Evolutionary conservation across 2,329 filamentous ascomycete species (phyloP).

Genomic region (Aspergillus tamarii): DNA sequence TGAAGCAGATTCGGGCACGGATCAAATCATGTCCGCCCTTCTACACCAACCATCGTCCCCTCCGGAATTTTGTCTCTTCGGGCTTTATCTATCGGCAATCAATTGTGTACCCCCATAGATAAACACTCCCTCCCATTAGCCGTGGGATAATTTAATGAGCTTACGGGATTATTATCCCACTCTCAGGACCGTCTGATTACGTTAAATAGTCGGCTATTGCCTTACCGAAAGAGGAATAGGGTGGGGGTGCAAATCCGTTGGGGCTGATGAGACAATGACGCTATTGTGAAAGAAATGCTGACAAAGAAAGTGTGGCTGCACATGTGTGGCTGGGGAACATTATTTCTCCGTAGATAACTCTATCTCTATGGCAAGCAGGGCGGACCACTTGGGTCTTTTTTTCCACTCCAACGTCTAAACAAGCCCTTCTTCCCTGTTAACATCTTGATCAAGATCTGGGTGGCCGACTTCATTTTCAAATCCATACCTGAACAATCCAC

Average conservation of each 20-base stretch:
- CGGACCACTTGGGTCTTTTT: conserved; percentile 13
- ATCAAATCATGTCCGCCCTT: conserved; percentile 4
- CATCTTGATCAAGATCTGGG: neutral
- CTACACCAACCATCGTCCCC: conserved; percentile 7
- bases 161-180: conserved; percentile 10
- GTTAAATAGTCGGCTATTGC: conserved; percentile 23
- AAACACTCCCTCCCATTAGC: neutral
- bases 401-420: neutral
- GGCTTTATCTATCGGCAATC: conserved; percentile 2
- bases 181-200: neutral
- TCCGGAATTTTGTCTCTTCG: conserved; percentile 15
- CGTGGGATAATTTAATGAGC: conserved; percentile 4
- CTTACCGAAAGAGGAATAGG: conserved; percentile 31
- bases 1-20: conserved; percentile 18
- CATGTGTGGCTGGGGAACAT: neutral
- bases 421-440: neutral
- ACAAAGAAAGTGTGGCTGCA: conserved; percentile 9
- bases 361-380: conserved; percentile 12
- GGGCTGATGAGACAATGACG: conserved; percentile 2
- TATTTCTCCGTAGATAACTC: neutral
- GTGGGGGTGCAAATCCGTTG: conserved; percentile 33
- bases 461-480: neutral
- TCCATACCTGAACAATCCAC: neutral
- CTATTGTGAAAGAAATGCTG: neutral
- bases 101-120: neutral